Base-by-base conservation (phyloP, 495 filamentous ascomycete genomes). In the Neurospora tetraspora region DNA sequence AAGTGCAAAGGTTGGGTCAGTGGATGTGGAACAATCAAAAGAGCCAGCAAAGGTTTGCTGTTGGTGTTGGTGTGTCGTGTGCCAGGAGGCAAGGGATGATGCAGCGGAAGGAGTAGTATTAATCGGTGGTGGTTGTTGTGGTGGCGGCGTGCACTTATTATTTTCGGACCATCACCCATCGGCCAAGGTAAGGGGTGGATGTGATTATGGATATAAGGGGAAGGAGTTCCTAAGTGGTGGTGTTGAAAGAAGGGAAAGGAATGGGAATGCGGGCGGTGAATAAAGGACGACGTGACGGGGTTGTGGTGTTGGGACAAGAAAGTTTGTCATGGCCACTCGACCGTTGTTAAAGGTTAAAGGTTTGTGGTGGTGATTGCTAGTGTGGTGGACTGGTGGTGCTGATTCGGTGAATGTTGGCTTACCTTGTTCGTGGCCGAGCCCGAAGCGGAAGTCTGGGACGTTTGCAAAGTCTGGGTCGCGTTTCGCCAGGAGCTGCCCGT, bases 401-500 rank as follows among this genome's bases (percentile, higher is more conserved):
- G 53, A 61, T 65, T 34, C 53, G 53, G 53, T 31, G 23, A 61
- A 61, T 27, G 43, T 42, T 75, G 75, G 75, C 81, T 77, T 76
- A 79, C 78, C 82, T 81, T 83, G 53, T 65, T 65, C 12, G 23
- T 61, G 53, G 53, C 53, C 53, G 53, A 34, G 53, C 53, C 53
- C 53, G 53, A 61, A 61, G 53, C 53, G 6, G 53, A 18, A 61
- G 20, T 27, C 43, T 20, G 43, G 43, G 43, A 45, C 43, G 43
- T 45, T 45, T 82, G 77, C 77, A 79, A 78, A 71, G 72, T 74
- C 71, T 79, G 74, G 47, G 74, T 74, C 76, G 79, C 69, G 74
- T 80, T 80, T 38, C 77, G 80, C 82, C 84, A 80, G 73, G 53
- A 61, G 23, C 23, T 61, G 31, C 47, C 47, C 47, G 47, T 59